Evolutionary conservation across 345 rosid species (phyloP).

Genomic region (Lepidium aucheri): DNA sequence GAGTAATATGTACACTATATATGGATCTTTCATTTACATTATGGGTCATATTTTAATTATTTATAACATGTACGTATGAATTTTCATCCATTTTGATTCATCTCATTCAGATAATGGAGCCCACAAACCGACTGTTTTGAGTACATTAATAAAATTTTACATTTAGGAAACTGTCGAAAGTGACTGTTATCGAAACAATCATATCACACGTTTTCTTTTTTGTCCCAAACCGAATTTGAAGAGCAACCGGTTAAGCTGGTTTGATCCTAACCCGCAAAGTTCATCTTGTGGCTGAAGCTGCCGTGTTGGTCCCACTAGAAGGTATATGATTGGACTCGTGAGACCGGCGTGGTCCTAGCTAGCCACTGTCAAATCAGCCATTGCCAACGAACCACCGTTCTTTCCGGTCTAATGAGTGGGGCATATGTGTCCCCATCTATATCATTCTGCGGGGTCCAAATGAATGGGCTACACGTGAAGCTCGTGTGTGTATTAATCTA

Average conservation of each 20-base stretch:
- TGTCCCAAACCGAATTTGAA: neutral
- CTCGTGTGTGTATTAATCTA: conserved; percentile 7
- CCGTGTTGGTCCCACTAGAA: conserved; percentile 15
- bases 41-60: neutral
- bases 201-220: conserved; percentile 12
- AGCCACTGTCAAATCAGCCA: conserved; percentile 28
- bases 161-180: conserved; percentile 11
- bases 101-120: neutral
- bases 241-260: conserved; percentile 9
- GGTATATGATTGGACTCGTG: conserved; percentile 22
- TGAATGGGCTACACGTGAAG: conserved; percentile 22
- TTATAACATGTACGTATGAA: neutral
- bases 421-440: neutral
- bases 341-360: conserved; percentile 28
- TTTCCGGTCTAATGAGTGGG: conserved; percentile 13
- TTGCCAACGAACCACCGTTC: conserved; percentile 24
- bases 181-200: conserved; percentile 8
- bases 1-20: conserved; percentile 6
- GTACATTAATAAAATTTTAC: conserved; percentile 4
- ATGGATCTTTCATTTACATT: neutral
- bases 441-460: conserved; percentile 10
- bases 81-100: neutral
- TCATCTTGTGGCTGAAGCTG: conserved; percentile 24
- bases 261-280: conserved; percentile 13
- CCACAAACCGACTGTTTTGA: conserved; percentile 16